Evolutionary conservation across 768 basidiomycete genomes (phyloP), one percentile per base, ranked within the genome.

Genomic region (Russula emetica): DNA sequence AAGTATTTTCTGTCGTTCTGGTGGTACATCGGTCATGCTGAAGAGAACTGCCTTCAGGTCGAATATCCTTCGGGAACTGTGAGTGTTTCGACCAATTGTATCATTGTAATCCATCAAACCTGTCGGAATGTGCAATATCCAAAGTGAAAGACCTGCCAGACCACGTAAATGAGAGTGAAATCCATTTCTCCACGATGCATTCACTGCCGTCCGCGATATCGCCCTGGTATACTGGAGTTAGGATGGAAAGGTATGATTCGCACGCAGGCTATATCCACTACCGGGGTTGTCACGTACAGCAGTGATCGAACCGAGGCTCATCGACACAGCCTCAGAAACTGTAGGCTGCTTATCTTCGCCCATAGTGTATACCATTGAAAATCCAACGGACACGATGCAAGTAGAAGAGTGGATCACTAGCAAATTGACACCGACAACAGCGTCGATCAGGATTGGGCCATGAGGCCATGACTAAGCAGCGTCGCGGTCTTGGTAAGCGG

Each of bases 1-100:
- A 34, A 94, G 79, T 60, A 95, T 86, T 77, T 96, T 95, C 77
- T 94, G 92, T 8, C 92, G 79, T 70, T 90, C 90, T 30, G 85
- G 83, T 13, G 92, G 92, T 4, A 96, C 92, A 60, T 79, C 82
- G 5, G 92, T 96, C 57, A 92, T 71, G 38, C 75, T 78, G 62
- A 86, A 80, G 44, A 96, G 77, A 2, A 80, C 73, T 18, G 79
- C 77, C 74, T 93, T 91, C 68, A 95, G 78, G 71, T 95, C 93
- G 69, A 84, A 90, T 13, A 94, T 83, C 74, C 92, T 94, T 55
- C 10, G 18, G 16, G 32, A 50, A 47, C 14, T 22, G 28, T 62
- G 14, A 55, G 61, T 24, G 16, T 36, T 55, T 11, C n/a, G 20
- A 51, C 18, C 14, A 7, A 26, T 13, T 36, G 22, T 2, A 5